Evolutionary conservation across 768 basidiomycete species (phyloP).

Genomic region (Russula virescens): DNA sequence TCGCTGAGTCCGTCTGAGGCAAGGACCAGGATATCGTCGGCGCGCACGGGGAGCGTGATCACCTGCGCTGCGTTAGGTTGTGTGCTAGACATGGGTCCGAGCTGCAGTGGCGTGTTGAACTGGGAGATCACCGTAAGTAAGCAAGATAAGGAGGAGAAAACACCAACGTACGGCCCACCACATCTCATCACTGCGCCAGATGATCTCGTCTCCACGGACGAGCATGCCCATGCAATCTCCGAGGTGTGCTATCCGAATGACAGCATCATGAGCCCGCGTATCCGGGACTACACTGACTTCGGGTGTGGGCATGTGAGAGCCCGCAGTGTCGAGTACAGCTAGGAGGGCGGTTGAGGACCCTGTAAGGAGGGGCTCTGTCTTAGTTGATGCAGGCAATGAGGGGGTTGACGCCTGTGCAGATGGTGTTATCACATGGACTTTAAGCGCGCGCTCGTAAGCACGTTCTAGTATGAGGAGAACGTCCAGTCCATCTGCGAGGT

Average conservation of each 20-base stretch:
- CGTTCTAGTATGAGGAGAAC: slow-evolving; percentile 62
- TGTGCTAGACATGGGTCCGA: slow-evolving; percentile 56
- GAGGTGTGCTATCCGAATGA: slow-evolving; percentile 76
- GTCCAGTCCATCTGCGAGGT: slow-evolving; percentile 65
- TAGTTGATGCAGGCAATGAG: slow-evolving; percentile 11
- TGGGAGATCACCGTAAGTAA: slow-evolving; percentile 19
- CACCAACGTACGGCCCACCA: slow-evolving; percentile 65
- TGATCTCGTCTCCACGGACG: slow-evolving; percentile 69
- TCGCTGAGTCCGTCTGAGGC: slow-evolving; percentile 79
- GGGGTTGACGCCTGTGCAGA: slow-evolving; percentile 15
- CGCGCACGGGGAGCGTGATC: slow-evolving; percentile 60
- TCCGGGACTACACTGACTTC: slow-evolving; percentile 37
- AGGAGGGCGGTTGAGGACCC: slow-evolving; percentile 68
- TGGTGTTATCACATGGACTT: slow-evolving; percentile 46
- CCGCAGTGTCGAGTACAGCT: slow-evolving; percentile 45
- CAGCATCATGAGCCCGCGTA: slow-evolving; percentile 39
- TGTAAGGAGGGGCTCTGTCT: slow-evolving; percentile 40
- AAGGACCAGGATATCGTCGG: slow-evolving; percentile 74
- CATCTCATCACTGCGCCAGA: slow-evolving; percentile 90
- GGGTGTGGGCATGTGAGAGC: slow-evolving; percentile 28
- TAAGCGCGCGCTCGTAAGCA: slow-evolving; percentile 61
- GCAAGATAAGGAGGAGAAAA: background rate
- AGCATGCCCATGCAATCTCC: slow-evolving; percentile 89
- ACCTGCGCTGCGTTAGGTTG: slow-evolving; percentile 64
- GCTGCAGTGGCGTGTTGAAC: slow-evolving; percentile 63